These are phyloP conservation scores for Trematosphaeria pertusa DNA, from an alignment of 2,329 filamentous ascomycete genomes.

Conservation along the genomic window DNA sequence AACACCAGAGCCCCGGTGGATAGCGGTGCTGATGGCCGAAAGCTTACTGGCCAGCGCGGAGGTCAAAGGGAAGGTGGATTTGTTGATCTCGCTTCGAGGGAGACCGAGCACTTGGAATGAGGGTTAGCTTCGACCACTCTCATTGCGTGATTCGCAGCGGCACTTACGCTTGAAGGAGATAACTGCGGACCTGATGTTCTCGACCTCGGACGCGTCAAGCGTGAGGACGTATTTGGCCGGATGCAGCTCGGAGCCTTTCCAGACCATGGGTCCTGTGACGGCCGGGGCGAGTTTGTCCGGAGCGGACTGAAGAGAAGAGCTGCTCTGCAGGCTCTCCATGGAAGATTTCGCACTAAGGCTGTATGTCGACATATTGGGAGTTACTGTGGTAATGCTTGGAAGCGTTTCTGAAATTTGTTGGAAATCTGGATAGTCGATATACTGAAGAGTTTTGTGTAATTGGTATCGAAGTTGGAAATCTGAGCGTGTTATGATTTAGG, in stretches of 20 bases:
- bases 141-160: neutral
- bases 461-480: neutral
- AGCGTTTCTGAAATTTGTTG: neutral
- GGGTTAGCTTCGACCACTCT: constrained; percentile 5
- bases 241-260: constrained; percentile 37
- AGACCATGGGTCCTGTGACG: constrained; percentile 42
- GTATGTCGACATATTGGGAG: constrained; percentile 30
- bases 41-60: constrained; percentile 32
- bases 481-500: constrained; percentile 1
- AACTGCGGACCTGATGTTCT: constrained; percentile 40
- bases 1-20: constrained; percentile 39
- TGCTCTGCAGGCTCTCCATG: constrained; percentile 39
- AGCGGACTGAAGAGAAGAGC: constrained; percentile 26
- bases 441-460: too few species aligned
- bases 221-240: constrained; percentile 35
- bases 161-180: constrained; percentile 41
- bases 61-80: constrained; percentile 35
- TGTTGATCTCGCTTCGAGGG: constrained; percentile 26
- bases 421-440: neutral
- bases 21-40: constrained; percentile 30
- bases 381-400: neutral
- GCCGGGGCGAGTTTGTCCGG: constrained; percentile 40
- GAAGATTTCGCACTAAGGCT: constrained; percentile 39
- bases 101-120: constrained; percentile 23
- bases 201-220: constrained; percentile 33